Conservation (phyloP, 352 stramenopile species). For the Phytophthora colocasiae region DNA sequence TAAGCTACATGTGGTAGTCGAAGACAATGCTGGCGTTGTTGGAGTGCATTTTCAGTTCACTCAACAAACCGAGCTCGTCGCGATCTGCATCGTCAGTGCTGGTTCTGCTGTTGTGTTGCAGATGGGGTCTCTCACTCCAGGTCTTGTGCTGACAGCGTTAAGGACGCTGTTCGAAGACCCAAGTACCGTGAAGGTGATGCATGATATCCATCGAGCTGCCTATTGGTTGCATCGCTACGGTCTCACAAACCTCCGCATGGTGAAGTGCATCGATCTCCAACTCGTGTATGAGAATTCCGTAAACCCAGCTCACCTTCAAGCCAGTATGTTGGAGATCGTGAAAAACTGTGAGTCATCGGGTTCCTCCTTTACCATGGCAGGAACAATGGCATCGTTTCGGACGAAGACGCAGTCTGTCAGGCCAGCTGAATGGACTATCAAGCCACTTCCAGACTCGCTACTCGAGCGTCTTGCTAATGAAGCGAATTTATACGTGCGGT, state of each 20-base stretch:
- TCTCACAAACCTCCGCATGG: not conserved
- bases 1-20: not conserved
- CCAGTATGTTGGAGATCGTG: not conserved
- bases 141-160: slow-evolving; percentile 1
- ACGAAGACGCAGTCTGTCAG: not conserved
- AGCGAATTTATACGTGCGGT: slow-evolving; percentile 1
- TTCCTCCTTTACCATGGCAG: not conserved
- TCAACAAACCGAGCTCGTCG: not conserved
- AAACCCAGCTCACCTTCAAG: not conserved
- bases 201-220: slow-evolving; percentile 14
- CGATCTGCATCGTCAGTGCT: not conserved
- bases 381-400: not conserved
- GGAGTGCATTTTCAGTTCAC: slow-evolving; percentile 20
- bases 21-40: not conserved
- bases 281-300: slow-evolving; percentile 3
- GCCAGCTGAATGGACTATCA: not conserved
- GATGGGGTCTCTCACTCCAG: not conserved
- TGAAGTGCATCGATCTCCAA: slow-evolving; percentile 35
- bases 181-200: slow-evolving; percentile 21
- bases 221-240: slow-evolving; percentile 5
- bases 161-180: slow-evolving; percentile 16
- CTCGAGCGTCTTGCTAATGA: no score
- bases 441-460: no score
- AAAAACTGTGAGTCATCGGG: not conserved
- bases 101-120: slow-evolving; percentile 11